Percentiles rank a stretch among this genome's conserved stretches.
These are phyloP conservation scores for Clavariopsis aquatica DNA, from an alignment of 495 filamentous ascomycete species.

Conservation along the genomic window DNA sequence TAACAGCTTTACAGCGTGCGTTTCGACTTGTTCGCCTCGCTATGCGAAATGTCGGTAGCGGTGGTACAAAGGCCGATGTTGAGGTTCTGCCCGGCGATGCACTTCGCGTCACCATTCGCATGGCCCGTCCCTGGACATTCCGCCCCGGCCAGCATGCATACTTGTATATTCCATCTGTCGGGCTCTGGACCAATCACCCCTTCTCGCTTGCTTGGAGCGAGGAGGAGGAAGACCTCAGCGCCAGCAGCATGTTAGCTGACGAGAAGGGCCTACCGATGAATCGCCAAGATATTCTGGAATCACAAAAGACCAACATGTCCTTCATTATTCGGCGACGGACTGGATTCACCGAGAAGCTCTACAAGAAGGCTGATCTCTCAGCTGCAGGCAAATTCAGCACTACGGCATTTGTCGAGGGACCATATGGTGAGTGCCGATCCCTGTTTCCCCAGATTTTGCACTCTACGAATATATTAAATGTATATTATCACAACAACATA, in stretches of 20 bases:
- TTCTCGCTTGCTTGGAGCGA: conserved; percentile 89
- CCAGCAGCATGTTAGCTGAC: conserved; percentile 36
- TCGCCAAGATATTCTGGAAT: conserved; percentile 43
- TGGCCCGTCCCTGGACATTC: conserved; percentile 76
- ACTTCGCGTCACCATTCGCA: conserved; percentile 74
- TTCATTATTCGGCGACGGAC: conserved; percentile 82
- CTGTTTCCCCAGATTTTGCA: conserved; percentile 25
- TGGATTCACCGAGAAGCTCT: conserved; percentile 84
- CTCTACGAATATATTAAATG: conserved; percentile 26
- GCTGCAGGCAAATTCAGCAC: conserved; percentile 52
- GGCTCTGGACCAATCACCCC: conserved; percentile 83
- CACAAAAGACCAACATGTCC: conserved; percentile 58
- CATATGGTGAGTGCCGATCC: conserved; percentile 60
- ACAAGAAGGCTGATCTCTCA: conserved; percentile 58
- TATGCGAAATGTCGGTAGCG: conserved; percentile 66
- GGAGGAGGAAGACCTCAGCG: conserved; percentile 41
- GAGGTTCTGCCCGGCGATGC: conserved; percentile 81
- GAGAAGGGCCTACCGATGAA: conserved; percentile 46
- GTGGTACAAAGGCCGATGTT: conserved; percentile 69
- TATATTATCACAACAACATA: conserved; percentile 11
- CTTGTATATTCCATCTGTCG: conserved; percentile 74
- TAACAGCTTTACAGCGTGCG: conserved; percentile 47
- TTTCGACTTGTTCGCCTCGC: conserved; percentile 67
- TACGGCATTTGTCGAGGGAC: conserved; percentile 73
- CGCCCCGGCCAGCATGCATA: conserved; percentile 86